Evolutionary conservation across 106 monocot species (phyloP).

Genomic region (Triglochin maritima): DNA sequence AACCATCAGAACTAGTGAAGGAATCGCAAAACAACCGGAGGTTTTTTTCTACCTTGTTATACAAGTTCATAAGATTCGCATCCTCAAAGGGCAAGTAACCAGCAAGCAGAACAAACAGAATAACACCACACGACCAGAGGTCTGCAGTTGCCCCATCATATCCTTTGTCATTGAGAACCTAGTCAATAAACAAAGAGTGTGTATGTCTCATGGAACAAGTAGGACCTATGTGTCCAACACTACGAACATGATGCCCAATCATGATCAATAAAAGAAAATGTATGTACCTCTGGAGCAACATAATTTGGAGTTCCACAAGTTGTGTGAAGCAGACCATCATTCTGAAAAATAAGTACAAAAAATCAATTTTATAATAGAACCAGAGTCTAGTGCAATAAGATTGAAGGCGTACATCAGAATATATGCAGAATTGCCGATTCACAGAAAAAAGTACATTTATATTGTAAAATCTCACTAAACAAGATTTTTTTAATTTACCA

Average conservation of each 20-base stretch:
- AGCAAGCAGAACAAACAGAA: conserved; percentile 50
- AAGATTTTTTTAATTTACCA: too few species aligned
- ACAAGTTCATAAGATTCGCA: conserved; percentile 30
- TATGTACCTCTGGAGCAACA: conserved; percentile 57
- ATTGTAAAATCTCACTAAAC: too few species aligned
- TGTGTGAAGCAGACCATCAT: conserved; percentile 35
- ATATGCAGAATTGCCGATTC: too few species aligned
- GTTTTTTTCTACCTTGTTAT: conserved; percentile 27
- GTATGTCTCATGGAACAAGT: not conserved
- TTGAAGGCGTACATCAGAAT: too few species aligned
- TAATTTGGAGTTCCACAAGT: conserved; percentile 64
- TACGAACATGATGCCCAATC: not conserved
- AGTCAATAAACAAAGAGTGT: not conserved
- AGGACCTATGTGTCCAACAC: not conserved
- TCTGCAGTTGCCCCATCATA: conserved; percentile 45
- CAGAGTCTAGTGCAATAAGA: too few species aligned
- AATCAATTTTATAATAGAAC: too few species aligned
- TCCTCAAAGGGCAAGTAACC: conserved; percentile 51
- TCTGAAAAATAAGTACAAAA: conserved; percentile 9
- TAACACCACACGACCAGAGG: conserved; percentile 54
- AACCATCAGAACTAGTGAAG: not conserved
- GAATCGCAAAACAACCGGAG: not conserved
- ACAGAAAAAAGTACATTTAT: too few species aligned
- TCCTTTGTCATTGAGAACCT: conserved; percentile 39
- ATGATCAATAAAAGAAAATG: not conserved